Conservation (phyloP, 2,329 filamentous ascomycete genomes). For the Aspergillus ibericus region DNA sequence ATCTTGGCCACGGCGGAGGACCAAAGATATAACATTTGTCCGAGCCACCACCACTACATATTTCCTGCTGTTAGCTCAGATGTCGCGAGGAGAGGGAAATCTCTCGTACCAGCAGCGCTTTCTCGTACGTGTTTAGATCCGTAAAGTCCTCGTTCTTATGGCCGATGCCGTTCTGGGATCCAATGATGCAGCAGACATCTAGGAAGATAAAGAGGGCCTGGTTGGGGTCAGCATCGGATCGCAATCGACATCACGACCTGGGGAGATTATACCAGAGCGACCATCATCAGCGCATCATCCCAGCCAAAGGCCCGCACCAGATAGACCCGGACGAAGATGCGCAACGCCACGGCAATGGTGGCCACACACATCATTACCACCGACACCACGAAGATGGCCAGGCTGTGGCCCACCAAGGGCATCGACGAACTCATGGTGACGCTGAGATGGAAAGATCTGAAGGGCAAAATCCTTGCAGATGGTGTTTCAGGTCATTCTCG, state of each 20-base stretch:
- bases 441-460: background rate
- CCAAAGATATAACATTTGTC: constrained; percentile 51
- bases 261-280: constrained; percentile 18
- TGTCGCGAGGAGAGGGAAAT: background rate
- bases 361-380: constrained; percentile 22
- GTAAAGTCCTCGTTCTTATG: constrained; percentile 9
- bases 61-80: background rate
- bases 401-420: constrained; percentile 19
- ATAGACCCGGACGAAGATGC: constrained; percentile 23
- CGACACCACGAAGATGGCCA: constrained; percentile 21
- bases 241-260: too few relatives aligned
- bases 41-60: constrained; percentile 49
- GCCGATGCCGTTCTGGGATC: constrained; percentile 6
- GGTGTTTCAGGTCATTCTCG: background rate
- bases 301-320: constrained; percentile 25
- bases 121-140: background rate
- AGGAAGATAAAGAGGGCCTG: constrained; percentile 7
- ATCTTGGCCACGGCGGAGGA: constrained; percentile 50
- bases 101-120: constrained; percentile 6
- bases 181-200: constrained; percentile 5
- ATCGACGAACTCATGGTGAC: constrained; percentile 12
- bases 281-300: constrained; percentile 27
- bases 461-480: background rate
- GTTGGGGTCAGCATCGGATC: background rate
- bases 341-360: constrained; percentile 18